A percentile compares a stretch with the other conserved stretches of the same genome.
These are phyloP conservation scores for Pichia membranifaciens DNA, from an alignment of 805 yeast genomes.

Conservation along the genomic window DNA sequence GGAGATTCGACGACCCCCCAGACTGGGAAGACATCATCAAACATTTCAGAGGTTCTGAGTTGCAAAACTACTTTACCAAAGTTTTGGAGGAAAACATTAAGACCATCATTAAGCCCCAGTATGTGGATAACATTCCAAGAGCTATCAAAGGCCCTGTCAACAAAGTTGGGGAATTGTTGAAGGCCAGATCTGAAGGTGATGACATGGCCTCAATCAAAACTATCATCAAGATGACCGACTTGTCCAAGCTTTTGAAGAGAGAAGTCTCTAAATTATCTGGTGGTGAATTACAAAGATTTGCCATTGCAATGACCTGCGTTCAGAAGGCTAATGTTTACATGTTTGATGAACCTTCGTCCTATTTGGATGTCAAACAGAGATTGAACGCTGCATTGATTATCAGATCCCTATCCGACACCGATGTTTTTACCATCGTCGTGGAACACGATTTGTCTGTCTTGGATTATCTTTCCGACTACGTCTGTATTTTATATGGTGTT, in stretches of 20 bases:
- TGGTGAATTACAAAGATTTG: slow-evolving; percentile 98
- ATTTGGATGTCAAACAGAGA: slow-evolving; percentile 97
- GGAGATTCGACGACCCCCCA: slow-evolving; percentile 92
- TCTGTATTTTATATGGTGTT: slow-evolving; percentile 95
- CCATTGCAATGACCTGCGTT: slow-evolving; percentile 94
- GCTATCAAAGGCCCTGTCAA: slow-evolving; percentile 88
- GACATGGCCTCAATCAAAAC: slow-evolving; percentile 48
- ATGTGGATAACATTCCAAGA: slow-evolving; percentile 95
- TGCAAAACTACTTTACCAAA: slow-evolving; percentile 93
- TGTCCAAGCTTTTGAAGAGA: slow-evolving; percentile 71
- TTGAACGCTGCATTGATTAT: slow-evolving; percentile 94
- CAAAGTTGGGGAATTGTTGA: slow-evolving; percentile 79
- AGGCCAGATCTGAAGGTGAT: slow-evolving; percentile 68
- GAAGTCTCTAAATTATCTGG: slow-evolving; percentile 89
- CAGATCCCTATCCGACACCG: slow-evolving; percentile 72
- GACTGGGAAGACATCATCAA: slow-evolving; percentile 92
- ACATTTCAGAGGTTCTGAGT: slow-evolving; percentile 93
- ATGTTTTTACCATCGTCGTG: slow-evolving; percentile 87
- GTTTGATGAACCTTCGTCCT: slow-evolving; percentile 99
- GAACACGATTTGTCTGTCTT: slow-evolving; percentile 98
- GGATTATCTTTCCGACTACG: slow-evolving; percentile 94
- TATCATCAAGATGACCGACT: slow-evolving; percentile 66
- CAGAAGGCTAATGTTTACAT: slow-evolving; percentile 93
- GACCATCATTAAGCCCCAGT: slow-evolving; percentile 98
- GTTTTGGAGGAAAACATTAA: slow-evolving; percentile 89